phyloP scores from a whole-genome alignment of 352 stramenopile species.

The Pythium aristosporum region DNA sequence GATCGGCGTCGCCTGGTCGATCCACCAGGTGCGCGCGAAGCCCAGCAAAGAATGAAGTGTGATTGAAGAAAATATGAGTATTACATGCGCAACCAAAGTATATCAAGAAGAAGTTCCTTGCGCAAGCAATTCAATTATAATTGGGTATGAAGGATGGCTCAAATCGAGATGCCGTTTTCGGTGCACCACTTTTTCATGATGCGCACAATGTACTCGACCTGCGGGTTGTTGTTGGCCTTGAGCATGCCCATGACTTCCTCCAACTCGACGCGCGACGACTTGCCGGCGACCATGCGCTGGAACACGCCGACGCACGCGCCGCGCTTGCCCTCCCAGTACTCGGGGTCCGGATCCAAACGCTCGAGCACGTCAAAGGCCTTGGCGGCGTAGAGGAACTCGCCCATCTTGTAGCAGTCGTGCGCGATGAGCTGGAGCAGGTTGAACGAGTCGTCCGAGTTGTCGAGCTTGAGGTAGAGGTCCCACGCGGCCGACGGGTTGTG shows the following conservation, averaged over 20 bases:
- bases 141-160: background rate
- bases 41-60: conserved; percentile 21
- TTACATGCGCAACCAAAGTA: background rate
- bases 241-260: conserved; percentile 92
- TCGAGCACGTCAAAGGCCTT: conserved; percentile 95
- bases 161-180: conserved; percentile 88
- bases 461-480: conserved; percentile 96
- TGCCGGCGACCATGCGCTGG: conserved; percentile 91
- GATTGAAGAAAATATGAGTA: background rate
- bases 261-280: conserved; percentile 87
- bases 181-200: conserved; percentile 96
- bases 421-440: conserved; percentile 95
- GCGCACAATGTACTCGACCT: conserved; percentile 95
- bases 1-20: conserved; percentile 57
- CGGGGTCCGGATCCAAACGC: conserved; percentile 91
- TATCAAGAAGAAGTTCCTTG: background rate
- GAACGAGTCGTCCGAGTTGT: conserved; percentile 95
- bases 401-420: conserved; percentile 97
- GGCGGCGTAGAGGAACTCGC: conserved; percentile 94
- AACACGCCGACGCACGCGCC: conserved; percentile 95
- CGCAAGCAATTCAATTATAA: background rate
- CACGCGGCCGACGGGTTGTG: conserved; percentile 93
- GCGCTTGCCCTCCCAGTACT: conserved; percentile 97
- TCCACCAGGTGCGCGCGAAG: conserved; percentile 49
- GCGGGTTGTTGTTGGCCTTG: conserved; percentile 93